phyloP scores from a whole-genome alignment of 129 eudicot genomes.

The Oenanthe sinensis region DNA sequence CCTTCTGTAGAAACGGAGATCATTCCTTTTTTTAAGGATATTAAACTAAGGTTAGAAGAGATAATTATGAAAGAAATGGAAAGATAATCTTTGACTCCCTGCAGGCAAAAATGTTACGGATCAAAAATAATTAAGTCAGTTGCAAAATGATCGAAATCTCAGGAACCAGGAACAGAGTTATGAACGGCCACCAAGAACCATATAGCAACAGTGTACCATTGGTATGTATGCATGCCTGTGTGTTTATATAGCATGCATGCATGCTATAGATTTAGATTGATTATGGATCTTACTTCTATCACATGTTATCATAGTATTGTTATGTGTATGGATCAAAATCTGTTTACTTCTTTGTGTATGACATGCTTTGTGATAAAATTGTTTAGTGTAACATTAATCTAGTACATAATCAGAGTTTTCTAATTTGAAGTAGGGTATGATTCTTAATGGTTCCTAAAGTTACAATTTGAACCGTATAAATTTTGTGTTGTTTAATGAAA shows the following conservation, averaged over 20 bases:
- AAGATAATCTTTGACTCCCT: neutral
- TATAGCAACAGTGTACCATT: neutral
- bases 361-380: too few relatives aligned
- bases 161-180: neutral
- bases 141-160: neutral
- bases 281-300: too few relatives aligned
- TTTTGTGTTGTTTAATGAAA: neutral
- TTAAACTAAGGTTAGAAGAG: too few relatives aligned
- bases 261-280: neutral
- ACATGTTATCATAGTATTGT: too few relatives aligned
- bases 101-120: neutral
- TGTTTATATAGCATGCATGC: neutral
- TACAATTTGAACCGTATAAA: too few relatives aligned
- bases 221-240: neutral
- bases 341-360: too few relatives aligned
- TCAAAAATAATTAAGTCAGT: neutral
- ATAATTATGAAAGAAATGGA: neutral
- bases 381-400: too few relatives aligned
- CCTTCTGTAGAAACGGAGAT: too few relatives aligned
- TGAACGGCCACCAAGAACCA: neutral
- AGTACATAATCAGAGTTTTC: neutral
- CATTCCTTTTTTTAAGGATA: too few relatives aligned
- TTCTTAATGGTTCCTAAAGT: neutral
- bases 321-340: neutral
- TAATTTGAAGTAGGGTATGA: neutral